phyloP scores from a whole-genome alignment of 2,329 filamentous ascomycete species.

The Trichoderma sp. region DNA sequence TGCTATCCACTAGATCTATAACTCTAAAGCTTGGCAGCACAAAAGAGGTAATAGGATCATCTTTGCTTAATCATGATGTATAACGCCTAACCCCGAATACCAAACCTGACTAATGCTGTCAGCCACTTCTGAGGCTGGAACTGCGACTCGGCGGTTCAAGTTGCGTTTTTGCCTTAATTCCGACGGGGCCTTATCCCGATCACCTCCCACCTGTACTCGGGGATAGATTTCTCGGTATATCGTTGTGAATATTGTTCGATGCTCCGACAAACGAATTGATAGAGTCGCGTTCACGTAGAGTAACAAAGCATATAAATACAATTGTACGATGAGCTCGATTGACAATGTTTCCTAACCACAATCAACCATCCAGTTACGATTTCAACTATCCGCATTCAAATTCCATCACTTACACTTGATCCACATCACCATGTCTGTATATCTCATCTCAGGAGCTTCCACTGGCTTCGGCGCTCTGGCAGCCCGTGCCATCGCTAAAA shows the following conservation, averaged over 20 bases:
- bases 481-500: conserved; percentile 13
- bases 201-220: not conserved
- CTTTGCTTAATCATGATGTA: not conserved
- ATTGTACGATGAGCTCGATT: not conserved
- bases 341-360: too few relatives aligned
- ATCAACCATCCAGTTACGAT: not conserved
- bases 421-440: not conserved
- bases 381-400: not conserved
- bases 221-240: not conserved
- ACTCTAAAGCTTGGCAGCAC: not conserved
- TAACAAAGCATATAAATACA: not conserved
- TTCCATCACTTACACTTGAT: not conserved
- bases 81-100: not conserved
- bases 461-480: conserved; percentile 17
- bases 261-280: not conserved
- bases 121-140: too few relatives aligned
- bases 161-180: not conserved
- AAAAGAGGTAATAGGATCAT: not conserved
- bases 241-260: not conserved
- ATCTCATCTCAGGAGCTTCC: conserved; percentile 13
- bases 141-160: not conserved
- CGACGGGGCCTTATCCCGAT: conserved; percentile 9
- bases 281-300: not conserved
- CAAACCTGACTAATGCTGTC: not conserved
- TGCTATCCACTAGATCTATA: not conserved